Conservation (phyloP, 2,329 filamentous ascomycete genomes). For the Phialophora chinensis region DNA sequence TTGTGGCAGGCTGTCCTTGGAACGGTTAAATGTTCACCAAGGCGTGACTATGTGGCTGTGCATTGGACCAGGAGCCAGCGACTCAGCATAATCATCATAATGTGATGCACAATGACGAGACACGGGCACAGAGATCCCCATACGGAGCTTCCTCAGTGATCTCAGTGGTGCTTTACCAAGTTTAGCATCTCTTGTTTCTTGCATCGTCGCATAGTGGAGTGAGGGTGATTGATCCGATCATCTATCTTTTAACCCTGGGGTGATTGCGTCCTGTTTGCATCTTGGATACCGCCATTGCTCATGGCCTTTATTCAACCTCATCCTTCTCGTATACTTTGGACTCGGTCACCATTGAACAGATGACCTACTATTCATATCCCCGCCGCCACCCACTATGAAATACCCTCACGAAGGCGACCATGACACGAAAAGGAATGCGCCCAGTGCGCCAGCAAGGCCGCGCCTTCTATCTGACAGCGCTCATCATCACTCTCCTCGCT, state of each 20-base stretch:
- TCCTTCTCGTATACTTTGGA: neutral
- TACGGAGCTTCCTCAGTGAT: neutral
- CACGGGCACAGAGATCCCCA: neutral
- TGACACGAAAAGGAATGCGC: constrained; percentile 22
- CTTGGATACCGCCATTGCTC: neutral
- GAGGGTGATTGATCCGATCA: neutral
- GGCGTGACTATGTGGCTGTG: constrained; percentile 14
- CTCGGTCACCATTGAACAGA: neutral
- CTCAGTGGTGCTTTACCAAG: constrained; percentile 4
- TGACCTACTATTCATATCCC: neutral
- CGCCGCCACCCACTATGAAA: constrained; percentile 24
- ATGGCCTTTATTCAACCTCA: neutral
- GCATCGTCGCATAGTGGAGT: constrained; percentile 5
- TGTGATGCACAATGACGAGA: constrained; percentile 16
- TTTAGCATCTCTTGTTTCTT: neutral
- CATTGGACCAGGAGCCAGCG: neutral
- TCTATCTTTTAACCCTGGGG: neutral
- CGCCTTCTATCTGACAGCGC: constrained; percentile 34
- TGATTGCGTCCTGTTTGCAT: neutral
- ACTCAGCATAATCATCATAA: neutral
- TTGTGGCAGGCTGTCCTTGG: neutral
- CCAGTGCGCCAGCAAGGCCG: constrained; percentile 31
- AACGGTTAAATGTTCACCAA: constrained; percentile 13
- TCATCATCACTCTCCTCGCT: constrained; percentile 34
- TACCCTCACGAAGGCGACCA: constrained; percentile 18